Evolutionary conservation across 495 filamentous ascomycete species (phyloP), one percentile per base, ranked within the genome.

Genomic region (Lepidopterella palustris): DNA sequence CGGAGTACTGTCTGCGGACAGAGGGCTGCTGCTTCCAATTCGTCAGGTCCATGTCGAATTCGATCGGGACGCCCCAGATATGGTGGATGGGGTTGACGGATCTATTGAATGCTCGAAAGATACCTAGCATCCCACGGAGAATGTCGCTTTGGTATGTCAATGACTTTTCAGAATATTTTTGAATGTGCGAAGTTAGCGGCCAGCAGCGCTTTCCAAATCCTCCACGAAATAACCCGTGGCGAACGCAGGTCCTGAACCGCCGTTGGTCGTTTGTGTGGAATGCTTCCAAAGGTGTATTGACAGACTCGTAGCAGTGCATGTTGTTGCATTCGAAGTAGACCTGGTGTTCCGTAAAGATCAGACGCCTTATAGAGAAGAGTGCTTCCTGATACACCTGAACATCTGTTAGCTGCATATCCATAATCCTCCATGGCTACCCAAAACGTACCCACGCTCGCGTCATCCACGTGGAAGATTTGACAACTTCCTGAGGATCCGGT

Each of bases 371-470:
- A n/a, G 51, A 53, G 51, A 53, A 53, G 1, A 53, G 31, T 28
- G 26, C 51, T 53, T 53, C 51, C 15, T 53, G 51, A 28, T 53
- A 53, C n/a, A 39, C 45, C 45, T 49, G 24, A 23, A 49, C 11
- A 21, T 18, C 11, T 42, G 35, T 42, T 2, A 49, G 45, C 20
- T 49, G 11, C 24, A 4, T 15, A 49, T 15, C 18, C 18, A 49
- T 49, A 1, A 26, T 49, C 4, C 15, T n/a, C n/a, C n/a, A n/a
- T n/a, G n/a, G n/a, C n/a, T n/a, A n/a, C n/a, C n/a, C n/a, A n/a
- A n/a, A 23, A 49, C 45, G 21, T 26, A 49, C 31, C 51, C 51
- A 53, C 9, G 26, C 51, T n/a, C 51, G n/a, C 18, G 20, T 28
- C 51, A 53, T 53, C 26, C 31, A 53, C 13, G 11, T 53, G 8